A percentile compares a stretch with the other conserved stretches of the same genome.
These are phyloP conservation scores for Xylaria palmicola DNA, from an alignment of 495 filamentous ascomycete genomes.

Conservation along the genomic window DNA sequence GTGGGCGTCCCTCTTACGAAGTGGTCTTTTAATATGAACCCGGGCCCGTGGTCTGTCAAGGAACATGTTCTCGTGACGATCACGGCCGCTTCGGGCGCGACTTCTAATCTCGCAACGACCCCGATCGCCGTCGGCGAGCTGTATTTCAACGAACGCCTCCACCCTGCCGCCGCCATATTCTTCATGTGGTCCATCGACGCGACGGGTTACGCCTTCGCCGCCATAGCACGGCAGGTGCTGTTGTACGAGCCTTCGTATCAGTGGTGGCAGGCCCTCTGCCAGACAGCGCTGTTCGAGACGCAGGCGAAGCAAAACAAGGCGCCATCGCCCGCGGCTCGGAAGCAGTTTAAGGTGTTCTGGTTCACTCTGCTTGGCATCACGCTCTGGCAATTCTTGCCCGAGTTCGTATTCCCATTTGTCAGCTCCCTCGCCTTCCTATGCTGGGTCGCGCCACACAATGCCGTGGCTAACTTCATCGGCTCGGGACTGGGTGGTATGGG, in stretches of 20 bases:
- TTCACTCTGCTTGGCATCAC: conserved; percentile 48
- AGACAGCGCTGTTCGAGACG: conserved; percentile 55
- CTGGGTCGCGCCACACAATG: conserved; percentile 58
- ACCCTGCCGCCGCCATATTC: conserved; percentile 52
- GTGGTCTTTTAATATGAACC: conserved; percentile 53
- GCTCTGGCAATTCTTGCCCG: conserved; percentile 59
- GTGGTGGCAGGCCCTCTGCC: conserved; percentile 53
- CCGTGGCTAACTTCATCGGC: conserved; percentile 57
- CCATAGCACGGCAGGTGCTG: conserved; percentile 51
- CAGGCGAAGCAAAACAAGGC: conserved; percentile 51
- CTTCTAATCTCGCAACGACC: conserved; percentile 49
- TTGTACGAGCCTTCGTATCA: conserved; percentile 56
- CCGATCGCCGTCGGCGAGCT: conserved; percentile 54
- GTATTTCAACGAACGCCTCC: conserved; percentile 50
- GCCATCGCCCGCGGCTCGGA: conserved; percentile 47
- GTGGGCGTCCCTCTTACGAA: conserved; percentile 48
- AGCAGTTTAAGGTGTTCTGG: conserved; percentile 57
- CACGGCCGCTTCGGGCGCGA: conserved; percentile 55
- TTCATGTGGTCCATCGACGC: conserved; percentile 60
- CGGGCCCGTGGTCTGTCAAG: conserved; percentile 56
- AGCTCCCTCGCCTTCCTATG: conserved; percentile 61
- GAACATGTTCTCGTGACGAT: conserved; percentile 58
- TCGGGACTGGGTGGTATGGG: conserved; percentile 59
- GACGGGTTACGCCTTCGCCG: conserved; percentile 56
- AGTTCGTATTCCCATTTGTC: conserved; percentile 56